Percentiles rank a stretch among this genome's conserved stretches.
phyloP scores from a whole-genome alignment of 2,329 filamentous ascomycete genomes.

The Fusarium neocosmosporiellum region DNA sequence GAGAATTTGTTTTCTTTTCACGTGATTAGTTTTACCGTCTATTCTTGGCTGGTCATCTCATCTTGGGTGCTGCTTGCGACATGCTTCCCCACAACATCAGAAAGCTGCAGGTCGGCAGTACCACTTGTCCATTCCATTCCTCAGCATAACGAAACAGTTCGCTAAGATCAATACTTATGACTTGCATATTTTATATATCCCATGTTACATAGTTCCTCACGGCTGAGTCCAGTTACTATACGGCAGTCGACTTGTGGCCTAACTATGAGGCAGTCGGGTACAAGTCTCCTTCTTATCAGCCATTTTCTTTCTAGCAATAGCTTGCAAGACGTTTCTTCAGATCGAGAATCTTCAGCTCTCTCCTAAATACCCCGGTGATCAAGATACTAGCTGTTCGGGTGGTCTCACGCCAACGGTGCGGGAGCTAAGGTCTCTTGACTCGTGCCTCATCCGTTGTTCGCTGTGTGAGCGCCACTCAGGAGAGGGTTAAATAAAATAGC shows the following conservation, averaged over 20 bases:
- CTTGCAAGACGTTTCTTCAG: not conserved
- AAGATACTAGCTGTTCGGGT: not conserved
- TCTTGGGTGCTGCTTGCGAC: not conserved
- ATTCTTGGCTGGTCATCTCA: not conserved
- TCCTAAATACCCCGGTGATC: not conserved
- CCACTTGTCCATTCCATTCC: not conserved
- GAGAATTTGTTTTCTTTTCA: not conserved
- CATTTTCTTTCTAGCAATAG: not conserved
- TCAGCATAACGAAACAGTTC: not conserved
- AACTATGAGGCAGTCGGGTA: not conserved
- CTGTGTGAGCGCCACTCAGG: not conserved
- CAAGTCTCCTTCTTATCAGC: not conserved
- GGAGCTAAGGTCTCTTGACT: not conserved
- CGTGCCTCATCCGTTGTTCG: not conserved
- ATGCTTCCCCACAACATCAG: not conserved
- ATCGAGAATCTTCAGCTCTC: not conserved
- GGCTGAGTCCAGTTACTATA: too few relatives aligned
- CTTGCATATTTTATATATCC: not conserved
- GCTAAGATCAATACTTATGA: too few relatives aligned
- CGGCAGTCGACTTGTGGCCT: too few relatives aligned
- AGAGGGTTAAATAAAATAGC: not conserved
- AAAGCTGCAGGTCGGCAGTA: not conserved
- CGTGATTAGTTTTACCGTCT: not conserved
- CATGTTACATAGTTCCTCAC: not conserved
- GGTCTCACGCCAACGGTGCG: not conserved